These are phyloP conservation scores for Talaromyces islandicus DNA, from an alignment of 2,329 filamentous ascomycete species.

Conservation along the genomic window DNA sequence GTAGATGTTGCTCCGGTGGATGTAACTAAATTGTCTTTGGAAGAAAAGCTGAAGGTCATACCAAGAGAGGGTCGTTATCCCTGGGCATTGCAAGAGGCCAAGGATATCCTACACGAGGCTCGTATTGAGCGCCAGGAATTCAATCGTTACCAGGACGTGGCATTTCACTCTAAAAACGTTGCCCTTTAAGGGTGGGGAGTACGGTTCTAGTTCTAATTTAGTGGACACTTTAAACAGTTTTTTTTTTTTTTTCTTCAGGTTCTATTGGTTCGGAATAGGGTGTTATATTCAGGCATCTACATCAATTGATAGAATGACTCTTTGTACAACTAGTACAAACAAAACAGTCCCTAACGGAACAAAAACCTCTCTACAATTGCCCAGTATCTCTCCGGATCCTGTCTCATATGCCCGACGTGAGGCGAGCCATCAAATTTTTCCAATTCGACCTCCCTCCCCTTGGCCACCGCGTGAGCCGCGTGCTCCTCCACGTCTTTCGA, in stretches of 20 bases:
- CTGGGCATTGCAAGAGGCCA: constrained; percentile 34
- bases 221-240: background rate
- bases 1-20: constrained; percentile 8
- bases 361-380: constrained; percentile 20
- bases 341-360: background rate
- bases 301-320: background rate
- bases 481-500: constrained; percentile 33
- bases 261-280: background rate
- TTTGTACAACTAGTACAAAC: background rate
- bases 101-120: constrained; percentile 24
- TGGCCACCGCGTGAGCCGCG: constrained; percentile 24
- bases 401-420: constrained; percentile 37
- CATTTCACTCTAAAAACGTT: constrained; percentile 23
- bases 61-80: constrained; percentile 20
- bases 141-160: constrained; percentile 24
- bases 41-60: constrained; percentile 13
- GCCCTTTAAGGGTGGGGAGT: background rate
- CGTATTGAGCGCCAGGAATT: constrained; percentile 19
- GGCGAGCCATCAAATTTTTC: constrained; percentile 31
- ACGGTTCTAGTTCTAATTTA: background rate
- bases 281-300: background rate
- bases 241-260: background rate
- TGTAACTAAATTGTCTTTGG: constrained; percentile 16
- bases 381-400: constrained; percentile 35
- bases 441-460: constrained; percentile 26